Percentiles rank a stretch among this genome's conserved stretches.
Evolutionary conservation across 352 stramenopile species (phyloP).

Genomic region (Phytophthora sansomeana): DNA sequence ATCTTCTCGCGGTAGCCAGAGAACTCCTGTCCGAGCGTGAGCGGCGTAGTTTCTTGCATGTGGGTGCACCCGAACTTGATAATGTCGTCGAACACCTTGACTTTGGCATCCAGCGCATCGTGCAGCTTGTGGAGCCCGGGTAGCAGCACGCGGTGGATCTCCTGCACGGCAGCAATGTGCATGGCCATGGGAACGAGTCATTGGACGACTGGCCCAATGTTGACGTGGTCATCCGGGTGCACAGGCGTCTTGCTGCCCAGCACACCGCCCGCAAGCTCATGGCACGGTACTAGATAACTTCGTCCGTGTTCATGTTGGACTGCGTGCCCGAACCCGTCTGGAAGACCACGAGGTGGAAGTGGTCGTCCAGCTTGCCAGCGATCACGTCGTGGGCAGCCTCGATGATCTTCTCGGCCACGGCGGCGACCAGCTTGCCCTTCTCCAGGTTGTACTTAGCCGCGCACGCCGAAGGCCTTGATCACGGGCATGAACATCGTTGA

Average conservation of each 20-base stretch:
- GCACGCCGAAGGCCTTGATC: conserved; percentile 92
- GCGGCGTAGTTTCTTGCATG: conserved; percentile 94
- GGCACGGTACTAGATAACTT: conserved; percentile 78
- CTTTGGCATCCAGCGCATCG: conserved; percentile 87
- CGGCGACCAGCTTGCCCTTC: conserved; percentile 81
- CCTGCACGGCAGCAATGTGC: conserved; percentile 94
- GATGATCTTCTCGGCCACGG: conserved; percentile 92
- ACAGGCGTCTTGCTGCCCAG: conserved; percentile 70
- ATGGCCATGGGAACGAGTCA: conserved; percentile 98
- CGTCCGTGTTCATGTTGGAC: conserved; percentile 85
- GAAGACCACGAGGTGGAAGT: conserved; percentile 94
- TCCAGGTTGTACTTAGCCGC: conserved; percentile 93
- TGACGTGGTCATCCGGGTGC: conserved; percentile 98
- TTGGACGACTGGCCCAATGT: conserved; percentile 97
- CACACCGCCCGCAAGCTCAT: conserved; percentile 57
- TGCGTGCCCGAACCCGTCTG: conserved; percentile 80
- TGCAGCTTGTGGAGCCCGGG: conserved; percentile 86
- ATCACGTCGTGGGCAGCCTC: conserved; percentile 94
- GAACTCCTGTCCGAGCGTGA: conserved; percentile 99
- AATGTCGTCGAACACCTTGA: conserved; percentile 92
- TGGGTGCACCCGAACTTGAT: conserved; percentile 99
- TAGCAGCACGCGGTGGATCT: conserved; percentile 81
- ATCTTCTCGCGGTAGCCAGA: conserved; percentile 94
- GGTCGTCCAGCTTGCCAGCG: conserved; percentile 91
- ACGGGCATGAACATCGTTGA: no score